Conservation (phyloP, 495 filamentous ascomycete genomes). For the Aspergillus kassunensis region DNA sequence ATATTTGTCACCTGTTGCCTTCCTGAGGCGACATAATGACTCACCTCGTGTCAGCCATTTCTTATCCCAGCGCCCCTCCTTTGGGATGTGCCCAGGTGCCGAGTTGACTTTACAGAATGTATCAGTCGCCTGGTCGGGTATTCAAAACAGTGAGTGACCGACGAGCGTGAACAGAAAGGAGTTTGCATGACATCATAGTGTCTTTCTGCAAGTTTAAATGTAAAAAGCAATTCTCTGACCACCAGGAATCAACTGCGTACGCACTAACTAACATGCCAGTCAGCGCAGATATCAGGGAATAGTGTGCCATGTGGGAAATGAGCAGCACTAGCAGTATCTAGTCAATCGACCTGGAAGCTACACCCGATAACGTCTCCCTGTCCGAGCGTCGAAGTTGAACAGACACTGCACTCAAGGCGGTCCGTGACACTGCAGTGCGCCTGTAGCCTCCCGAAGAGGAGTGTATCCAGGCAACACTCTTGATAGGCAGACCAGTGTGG, state of each 20-base stretch:
- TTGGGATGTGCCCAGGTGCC: too few species aligned
- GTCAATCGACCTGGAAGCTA: constrained; percentile 12
- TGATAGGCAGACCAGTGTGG: constrained; percentile 16
- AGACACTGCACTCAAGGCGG: constrained; percentile 18
- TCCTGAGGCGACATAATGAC: constrained; percentile 30
- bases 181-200: constrained; percentile 18
- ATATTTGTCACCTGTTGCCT: constrained; percentile 41
- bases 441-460: constrained; percentile 23
- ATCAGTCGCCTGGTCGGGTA: constrained; percentile 36
- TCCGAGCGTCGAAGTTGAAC: constrained; percentile 20
- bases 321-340: not conserved
- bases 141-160: constrained; percentile 17
- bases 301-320: constrained; percentile 18
- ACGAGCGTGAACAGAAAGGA: constrained; percentile 13
- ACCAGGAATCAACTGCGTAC: not conserved
- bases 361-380: constrained; percentile 6
- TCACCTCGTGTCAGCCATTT: constrained; percentile 22
- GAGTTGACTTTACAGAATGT: constrained; percentile 38
- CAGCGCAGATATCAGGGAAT: constrained; percentile 15
- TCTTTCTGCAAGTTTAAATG: not conserved
- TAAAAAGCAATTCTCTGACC: constrained; percentile 3
- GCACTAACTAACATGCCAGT: not conserved
- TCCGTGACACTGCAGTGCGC: constrained; percentile 25
- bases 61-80: not conserved
- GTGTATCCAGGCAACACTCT: constrained; percentile 9